Evolutionary conservation across 2,329 filamentous ascomycete genomes (phyloP).

Genomic region (Dactylellina sp.): DNA sequence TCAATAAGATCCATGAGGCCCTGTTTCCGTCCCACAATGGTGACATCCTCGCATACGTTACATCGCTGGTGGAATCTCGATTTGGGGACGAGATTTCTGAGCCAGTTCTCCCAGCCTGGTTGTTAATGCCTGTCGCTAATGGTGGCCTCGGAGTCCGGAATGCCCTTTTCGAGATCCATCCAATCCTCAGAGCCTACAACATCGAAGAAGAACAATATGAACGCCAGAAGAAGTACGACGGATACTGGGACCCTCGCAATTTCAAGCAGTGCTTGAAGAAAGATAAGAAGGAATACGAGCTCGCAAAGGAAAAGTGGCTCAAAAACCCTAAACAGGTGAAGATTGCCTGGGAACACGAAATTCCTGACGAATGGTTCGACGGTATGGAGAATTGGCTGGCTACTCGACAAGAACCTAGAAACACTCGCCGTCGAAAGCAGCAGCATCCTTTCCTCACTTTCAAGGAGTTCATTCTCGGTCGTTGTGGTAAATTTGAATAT

Average conservation of each 20-base stretch:
- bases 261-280: conserved; percentile 50
- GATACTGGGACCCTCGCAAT: conserved; percentile 47
- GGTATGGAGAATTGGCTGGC: conserved; percentile 33
- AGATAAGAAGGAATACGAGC: conserved; percentile 39
- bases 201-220: conserved; percentile 62
- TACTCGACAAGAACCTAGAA: conserved; percentile 10
- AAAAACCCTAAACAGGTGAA: conserved; percentile 14
- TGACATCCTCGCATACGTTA: conserved; percentile 71
- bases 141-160: conserved; percentile 67
- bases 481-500: conserved; percentile 52
- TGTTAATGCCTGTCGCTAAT: conserved; percentile 66
- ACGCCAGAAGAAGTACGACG: conserved; percentile 60
- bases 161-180: conserved; percentile 65
- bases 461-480: conserved; percentile 64
- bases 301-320: conserved; percentile 31
- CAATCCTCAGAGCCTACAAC: conserved; percentile 63
- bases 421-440: conserved; percentile 60
- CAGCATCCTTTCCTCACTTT: conserved; percentile 66
- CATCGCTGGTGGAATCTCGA: conserved; percentile 67
- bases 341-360: conserved; percentile 25
- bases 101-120: conserved; percentile 65
- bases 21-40: conserved; percentile 66
- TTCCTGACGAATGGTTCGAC: conserved; percentile 48
- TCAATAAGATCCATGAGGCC: conserved; percentile 68
- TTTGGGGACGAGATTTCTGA: conserved; percentile 65